Evolutionary conservation across 208 protist genomes (phyloP).

Genomic region (Balamuthia mandrillaris): DNA sequence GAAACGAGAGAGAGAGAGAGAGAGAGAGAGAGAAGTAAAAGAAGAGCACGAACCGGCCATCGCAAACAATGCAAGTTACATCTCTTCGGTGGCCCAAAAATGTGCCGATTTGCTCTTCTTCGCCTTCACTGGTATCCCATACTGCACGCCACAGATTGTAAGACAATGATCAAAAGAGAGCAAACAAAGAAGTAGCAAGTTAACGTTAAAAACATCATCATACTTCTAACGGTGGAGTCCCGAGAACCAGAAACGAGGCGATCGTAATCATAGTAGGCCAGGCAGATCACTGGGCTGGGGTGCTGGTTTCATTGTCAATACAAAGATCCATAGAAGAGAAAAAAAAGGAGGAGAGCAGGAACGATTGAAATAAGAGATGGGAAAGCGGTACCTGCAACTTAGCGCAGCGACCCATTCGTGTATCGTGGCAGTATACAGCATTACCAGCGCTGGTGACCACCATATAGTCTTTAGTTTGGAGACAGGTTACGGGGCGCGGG

Average conservation of each 20-base stretch:
- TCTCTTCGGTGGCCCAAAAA: not conserved
- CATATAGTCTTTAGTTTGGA: not conserved
- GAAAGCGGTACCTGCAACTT: too few relatives aligned
- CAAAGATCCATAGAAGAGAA: too few relatives aligned
- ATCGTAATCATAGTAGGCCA: slow-evolving; percentile 12
- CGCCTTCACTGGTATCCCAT: not conserved
- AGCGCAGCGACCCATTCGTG: not conserved
- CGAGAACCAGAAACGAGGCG: not conserved
- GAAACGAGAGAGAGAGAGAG: too few relatives aligned
- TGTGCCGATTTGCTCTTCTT: slow-evolving; percentile 5
- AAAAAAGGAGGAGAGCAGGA: too few relatives aligned
- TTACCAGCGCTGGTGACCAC: not conserved
- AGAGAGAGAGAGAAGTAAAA: too few relatives aligned
- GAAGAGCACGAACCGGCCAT: too few relatives aligned
- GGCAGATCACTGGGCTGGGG: not conserved
- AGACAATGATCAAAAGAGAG: not conserved
- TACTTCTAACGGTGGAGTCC: not conserved
- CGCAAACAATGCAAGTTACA: not conserved
- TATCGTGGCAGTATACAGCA: not conserved
- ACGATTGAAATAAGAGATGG: too few relatives aligned
- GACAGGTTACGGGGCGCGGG: not conserved
- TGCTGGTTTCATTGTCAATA: too few relatives aligned
- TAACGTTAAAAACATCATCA: not conserved
- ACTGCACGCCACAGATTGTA: not conserved
- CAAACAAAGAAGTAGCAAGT: not conserved